Conservation (phyloP, 495 filamentous ascomycete genomes). For the Lepidopterella palustris region DNA sequence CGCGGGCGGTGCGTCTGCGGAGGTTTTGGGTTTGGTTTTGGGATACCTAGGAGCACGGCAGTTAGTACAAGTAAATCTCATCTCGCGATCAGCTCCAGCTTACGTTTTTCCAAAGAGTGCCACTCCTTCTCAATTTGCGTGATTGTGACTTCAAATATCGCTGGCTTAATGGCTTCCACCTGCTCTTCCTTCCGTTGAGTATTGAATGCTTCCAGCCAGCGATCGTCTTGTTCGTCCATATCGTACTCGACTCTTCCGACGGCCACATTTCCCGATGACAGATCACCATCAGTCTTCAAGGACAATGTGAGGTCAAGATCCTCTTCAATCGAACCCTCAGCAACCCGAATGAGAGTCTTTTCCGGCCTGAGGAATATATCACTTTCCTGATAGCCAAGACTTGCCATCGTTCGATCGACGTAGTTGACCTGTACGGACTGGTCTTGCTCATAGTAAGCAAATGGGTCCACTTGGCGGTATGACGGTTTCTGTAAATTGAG, state of each 20-base stretch:
- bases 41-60: constrained; percentile 49
- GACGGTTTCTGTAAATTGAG: constrained; percentile 60
- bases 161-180: constrained; percentile 76
- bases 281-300: constrained; percentile 55
- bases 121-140: constrained; percentile 99
- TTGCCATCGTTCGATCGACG: constrained; percentile 89
- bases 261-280: constrained; percentile 37
- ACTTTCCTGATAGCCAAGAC: constrained; percentile 89
- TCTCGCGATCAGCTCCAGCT: constrained; percentile 6
- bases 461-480: constrained; percentile 53
- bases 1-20: constrained; percentile 85
- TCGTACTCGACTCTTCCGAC: constrained; percentile 92
- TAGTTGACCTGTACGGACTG: constrained; percentile 56
- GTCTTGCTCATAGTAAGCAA: constrained; percentile 56
- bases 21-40: constrained; percentile 91
- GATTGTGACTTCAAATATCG: constrained; percentile 94
- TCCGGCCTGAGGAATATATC: constrained; percentile 77
- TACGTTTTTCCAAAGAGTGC: constrained; percentile 87
- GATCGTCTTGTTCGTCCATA: constrained; percentile 98
- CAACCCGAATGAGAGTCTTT: constrained; percentile 67
- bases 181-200: constrained; percentile 61
- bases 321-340: constrained; percentile 73
- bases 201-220: constrained; percentile 88
- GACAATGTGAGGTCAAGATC: constrained; percentile 61
- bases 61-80: constrained; percentile 9